Evolutionary conservation across 352 stramenopile genomes (phyloP).

Genomic region (Phytophthora pseudosyringae): DNA sequence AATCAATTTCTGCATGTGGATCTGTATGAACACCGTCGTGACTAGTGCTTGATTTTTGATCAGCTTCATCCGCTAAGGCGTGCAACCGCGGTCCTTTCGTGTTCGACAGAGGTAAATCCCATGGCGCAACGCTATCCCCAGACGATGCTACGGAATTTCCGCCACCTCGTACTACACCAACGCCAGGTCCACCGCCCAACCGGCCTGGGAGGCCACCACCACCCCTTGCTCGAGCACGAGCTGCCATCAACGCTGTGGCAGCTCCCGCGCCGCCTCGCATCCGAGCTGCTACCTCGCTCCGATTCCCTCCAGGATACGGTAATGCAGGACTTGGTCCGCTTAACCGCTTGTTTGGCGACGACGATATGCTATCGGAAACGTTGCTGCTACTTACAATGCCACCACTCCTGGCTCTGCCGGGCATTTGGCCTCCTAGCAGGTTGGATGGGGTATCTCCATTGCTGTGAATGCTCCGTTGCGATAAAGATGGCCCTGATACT

Average conservation of each 20-base stretch:
- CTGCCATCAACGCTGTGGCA: constrained; percentile 75
- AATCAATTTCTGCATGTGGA: constrained; percentile 4
- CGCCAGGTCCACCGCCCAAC: constrained; percentile 48
- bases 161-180: constrained; percentile 29
- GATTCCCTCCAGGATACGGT: constrained; percentile 33
- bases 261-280: constrained; percentile 60
- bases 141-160: constrained; percentile 23
- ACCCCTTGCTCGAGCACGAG: constrained; percentile 63
- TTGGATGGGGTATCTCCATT: constrained; percentile 24
- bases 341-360: constrained; percentile 63
- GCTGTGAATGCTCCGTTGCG: constrained; percentile 46
- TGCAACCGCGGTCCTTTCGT: constrained; percentile 39
- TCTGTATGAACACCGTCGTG: constrained; percentile 6
- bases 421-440: constrained; percentile 10
- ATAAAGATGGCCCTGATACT: constrained; percentile 54
- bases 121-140: constrained; percentile 65
- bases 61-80: constrained; percentile 12
- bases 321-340: constrained; percentile 23
- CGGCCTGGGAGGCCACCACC: constrained; percentile 61
- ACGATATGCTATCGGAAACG: constrained; percentile 43
- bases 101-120: constrained; percentile 69
- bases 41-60: constrained; percentile 8
- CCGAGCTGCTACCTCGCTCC: constrained; percentile 28
- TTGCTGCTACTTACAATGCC: constrained; percentile 40
- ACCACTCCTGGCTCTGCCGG: constrained; percentile 30